A percentile compares a stretch with the other conserved stretches of the same genome.
These are phyloP conservation scores for Trichoderma sp. DNA, from an alignment of 2,329 filamentous ascomycete species.

Conservation along the genomic window DNA sequence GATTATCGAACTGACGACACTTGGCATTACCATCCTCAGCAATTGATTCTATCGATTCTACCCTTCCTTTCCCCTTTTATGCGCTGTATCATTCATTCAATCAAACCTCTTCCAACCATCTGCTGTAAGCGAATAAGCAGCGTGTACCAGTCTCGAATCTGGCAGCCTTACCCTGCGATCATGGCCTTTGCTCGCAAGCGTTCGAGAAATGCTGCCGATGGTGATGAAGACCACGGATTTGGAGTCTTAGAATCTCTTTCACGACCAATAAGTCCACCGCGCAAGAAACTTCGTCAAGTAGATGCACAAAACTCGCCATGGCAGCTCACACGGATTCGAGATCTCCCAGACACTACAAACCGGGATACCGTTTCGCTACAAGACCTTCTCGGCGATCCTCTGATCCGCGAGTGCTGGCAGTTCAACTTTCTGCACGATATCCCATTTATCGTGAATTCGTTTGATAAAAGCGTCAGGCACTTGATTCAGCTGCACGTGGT, in stretches of 20 bases:
- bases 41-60: not conserved
- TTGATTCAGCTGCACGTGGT: conserved; percentile 59
- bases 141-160: not conserved
- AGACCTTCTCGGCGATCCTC: conserved; percentile 73
- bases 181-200: conserved; percentile 44
- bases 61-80: not conserved
- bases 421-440: conserved; percentile 71
- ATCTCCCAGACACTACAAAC: conserved; percentile 64
- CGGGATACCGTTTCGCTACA: conserved; percentile 65
- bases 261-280: conserved; percentile 53
- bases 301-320: conserved; percentile 63
- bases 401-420: conserved; percentile 73
- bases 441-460: conserved; percentile 57
- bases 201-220: conserved; percentile 32
- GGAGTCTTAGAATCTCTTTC: conserved; percentile 39
- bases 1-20: not conserved
- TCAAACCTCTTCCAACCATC: not conserved
- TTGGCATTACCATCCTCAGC: not conserved
- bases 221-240: not conserved
- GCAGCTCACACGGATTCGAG: conserved; percentile 69
- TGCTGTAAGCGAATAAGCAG: not conserved
- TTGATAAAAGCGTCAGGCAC: conserved; percentile 55
- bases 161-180: conserved; percentile 3
- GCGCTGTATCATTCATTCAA: not conserved
- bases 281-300: conserved; percentile 37